phyloP scores from a whole-genome alignment of 345 rosid species.

The Abelmoschus esculentus region DNA sequence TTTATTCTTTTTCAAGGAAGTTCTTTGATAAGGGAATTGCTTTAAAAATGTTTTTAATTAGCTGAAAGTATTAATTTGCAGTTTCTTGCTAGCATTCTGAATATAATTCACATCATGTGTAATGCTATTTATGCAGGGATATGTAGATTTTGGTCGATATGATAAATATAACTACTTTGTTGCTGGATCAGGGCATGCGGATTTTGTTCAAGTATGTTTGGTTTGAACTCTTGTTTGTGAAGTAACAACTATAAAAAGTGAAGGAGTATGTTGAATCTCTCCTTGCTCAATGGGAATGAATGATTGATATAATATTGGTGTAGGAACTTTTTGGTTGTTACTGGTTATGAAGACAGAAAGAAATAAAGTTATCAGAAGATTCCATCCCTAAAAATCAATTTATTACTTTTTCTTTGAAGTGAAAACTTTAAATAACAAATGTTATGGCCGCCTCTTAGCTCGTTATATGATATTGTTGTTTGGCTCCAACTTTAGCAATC shows the following conservation, averaged over 20 bases:
- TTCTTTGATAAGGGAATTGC: neutral
- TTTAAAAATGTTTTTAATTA: neutral
- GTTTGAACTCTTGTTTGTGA: neutral
- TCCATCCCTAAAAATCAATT: neutral
- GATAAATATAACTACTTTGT: constrained; percentile 55
- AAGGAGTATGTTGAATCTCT: neutral
- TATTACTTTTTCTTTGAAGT: neutral
- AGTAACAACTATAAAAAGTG: neutral
- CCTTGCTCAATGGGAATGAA: neutral
- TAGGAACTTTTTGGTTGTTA: neutral
- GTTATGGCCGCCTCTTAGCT: neutral
- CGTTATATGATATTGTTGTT: neutral
- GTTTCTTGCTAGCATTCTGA: neutral
- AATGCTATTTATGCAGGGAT: constrained; percentile 55
- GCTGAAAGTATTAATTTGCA: neutral
- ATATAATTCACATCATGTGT: neutral
- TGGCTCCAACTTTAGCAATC: neutral
- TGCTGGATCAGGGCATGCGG: constrained; percentile 46
- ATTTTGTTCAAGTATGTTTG: constrained; percentile 58
- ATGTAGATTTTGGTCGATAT: constrained; percentile 71
- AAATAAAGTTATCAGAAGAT: neutral
- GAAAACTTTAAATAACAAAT: neutral
- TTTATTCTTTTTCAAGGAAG: neutral
- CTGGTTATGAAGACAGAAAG: neutral
- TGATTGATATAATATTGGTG: neutral